Evolutionary conservation across 345 rosid species (phyloP), one percentile per base, ranked within the genome.

Genomic region (Garcia nutans): DNA sequence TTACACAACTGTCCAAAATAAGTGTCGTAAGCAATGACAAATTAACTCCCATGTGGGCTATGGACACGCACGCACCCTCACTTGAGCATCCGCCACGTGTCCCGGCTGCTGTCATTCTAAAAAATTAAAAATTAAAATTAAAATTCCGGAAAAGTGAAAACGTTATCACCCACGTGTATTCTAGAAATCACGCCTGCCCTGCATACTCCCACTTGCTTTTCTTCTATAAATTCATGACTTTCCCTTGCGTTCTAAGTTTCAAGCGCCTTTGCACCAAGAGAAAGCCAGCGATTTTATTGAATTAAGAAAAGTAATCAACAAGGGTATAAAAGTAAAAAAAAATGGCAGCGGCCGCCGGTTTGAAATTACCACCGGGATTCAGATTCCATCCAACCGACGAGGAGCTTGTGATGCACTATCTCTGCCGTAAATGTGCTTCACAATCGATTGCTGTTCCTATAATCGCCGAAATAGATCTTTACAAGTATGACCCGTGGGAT

Each of bases 311-410:
- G 26, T 0, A 44, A 33, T 0, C 1, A 45, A 65, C 24, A 56
- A 60, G 60, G 77, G 72, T 19, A 73, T 15, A 68, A 65, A 5
- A 26, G 72, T 77, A 82, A 62, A 68, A 31, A 83, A 37, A 31
- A 83, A 37, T 86, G 88, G 75, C 82, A 69, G 81, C 80, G 64
- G 80, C 81, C 10, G 65, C 79, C 23, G 83, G 74, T 41, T 77
- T 93, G 67, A 91, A 89, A 68, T 76, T 95, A 62, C 99, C 97
- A 6, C 93, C 97, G 0, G 99, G 99, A 5, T 95, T 95, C 87
- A 79, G 99, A 55, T 94, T 94, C 84, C 97, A 94, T 81, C 98
- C 98, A 15, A 92, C 98, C 45, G 97, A 94, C n/a, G 97, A 92
- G 80, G 99, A 95, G 94, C 97, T 95, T 16, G 97, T 95, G 12